Evolutionary conservation across 1,284 basidiomycete genomes (phyloP).

Genomic region (Boletus smithii): DNA sequence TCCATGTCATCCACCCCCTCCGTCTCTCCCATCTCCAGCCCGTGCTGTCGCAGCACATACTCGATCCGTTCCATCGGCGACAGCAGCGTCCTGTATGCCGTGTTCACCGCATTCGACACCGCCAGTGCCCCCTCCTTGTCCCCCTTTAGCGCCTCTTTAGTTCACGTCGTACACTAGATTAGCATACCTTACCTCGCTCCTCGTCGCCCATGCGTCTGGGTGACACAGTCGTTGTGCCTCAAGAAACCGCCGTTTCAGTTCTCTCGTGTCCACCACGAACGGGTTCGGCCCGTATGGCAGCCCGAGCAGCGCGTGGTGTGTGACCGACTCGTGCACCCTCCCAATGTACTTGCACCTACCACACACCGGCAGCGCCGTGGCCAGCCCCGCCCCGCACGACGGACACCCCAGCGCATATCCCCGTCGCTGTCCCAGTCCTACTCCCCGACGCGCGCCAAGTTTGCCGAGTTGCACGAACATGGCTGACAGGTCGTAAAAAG

Average conservation of each 20-base stretch:
- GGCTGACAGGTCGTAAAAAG: too few relatives aligned
- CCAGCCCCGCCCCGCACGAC: constrained; percentile 54
- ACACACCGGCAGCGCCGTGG: constrained; percentile 66
- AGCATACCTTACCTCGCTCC: constrained; percentile 38
- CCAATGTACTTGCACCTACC: constrained; percentile 62
- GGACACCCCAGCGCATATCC: constrained; percentile 42
- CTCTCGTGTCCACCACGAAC: constrained; percentile 54
- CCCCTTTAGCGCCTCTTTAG: constrained; percentile 39
- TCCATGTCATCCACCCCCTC: constrained; percentile 73
- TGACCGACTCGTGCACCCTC: constrained; percentile 46
- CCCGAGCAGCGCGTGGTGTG: constrained; percentile 62
- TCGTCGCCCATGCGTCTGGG: constrained; percentile 75
- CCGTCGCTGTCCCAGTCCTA: constrained; percentile 16
- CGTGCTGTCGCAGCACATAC: constrained; percentile 68
- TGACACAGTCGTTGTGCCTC: constrained; percentile 73
- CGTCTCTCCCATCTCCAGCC: constrained; percentile 61
- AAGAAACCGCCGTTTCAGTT: constrained; percentile 61
- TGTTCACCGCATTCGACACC: constrained; percentile 71
- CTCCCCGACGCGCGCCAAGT: constrained; percentile 6
- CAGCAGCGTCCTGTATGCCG: constrained; percentile 68
- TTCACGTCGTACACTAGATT: neutral
- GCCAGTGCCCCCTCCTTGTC: constrained; percentile 60
- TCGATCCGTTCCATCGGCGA: constrained; percentile 64
- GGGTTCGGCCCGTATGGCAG: constrained; percentile 58
- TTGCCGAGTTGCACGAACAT: constrained; percentile 16